A percentile compares a stretch with the other conserved stretches of the same genome.
Conservation (phyloP, 345 rosid genomes). For the Eucalyptus erythrocorys region DNA sequence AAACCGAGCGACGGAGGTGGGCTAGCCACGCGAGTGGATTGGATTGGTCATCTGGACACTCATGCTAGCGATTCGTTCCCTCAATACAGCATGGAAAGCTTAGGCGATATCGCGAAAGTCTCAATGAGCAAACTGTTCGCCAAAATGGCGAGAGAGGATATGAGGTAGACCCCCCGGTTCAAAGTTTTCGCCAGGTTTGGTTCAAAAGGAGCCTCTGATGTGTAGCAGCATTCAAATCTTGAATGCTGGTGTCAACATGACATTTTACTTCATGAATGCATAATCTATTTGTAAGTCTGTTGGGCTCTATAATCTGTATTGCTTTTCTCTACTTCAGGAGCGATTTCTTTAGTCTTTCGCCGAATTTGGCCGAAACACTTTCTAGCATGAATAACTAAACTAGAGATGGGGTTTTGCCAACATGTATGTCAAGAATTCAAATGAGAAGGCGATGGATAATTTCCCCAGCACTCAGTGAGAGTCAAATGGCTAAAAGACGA, state of each 20-base stretch:
- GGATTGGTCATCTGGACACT: neutral
- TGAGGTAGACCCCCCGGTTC: neutral
- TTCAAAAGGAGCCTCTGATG: neutral
- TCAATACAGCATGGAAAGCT: neutral
- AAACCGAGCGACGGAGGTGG: neutral
- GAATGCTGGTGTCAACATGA: neutral
- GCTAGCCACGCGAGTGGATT: neutral
- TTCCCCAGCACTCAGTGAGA: neutral
- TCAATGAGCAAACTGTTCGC: conserved; percentile 5
- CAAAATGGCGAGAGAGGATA: neutral
- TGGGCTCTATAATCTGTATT: neutral
- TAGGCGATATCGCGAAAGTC: neutral
- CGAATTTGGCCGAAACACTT: neutral
- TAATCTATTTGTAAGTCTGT: neutral
- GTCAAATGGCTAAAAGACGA: neutral
- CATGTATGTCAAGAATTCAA: neutral
- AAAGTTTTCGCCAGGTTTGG: neutral
- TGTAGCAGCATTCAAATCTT: neutral
- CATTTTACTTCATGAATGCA: neutral
- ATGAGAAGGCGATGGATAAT: neutral
- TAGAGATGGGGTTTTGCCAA: neutral
- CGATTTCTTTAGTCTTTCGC: neutral
- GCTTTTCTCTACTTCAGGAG: neutral
- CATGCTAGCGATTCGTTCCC: neutral
- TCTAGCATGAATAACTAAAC: neutral